A percentile compares a stretch with the other conserved stretches of the same genome.
These are phyloP conservation scores for Leccinum subrobustum DNA, from an alignment of 1,284 basidiomycete genomes.

Conservation along the genomic window DNA sequence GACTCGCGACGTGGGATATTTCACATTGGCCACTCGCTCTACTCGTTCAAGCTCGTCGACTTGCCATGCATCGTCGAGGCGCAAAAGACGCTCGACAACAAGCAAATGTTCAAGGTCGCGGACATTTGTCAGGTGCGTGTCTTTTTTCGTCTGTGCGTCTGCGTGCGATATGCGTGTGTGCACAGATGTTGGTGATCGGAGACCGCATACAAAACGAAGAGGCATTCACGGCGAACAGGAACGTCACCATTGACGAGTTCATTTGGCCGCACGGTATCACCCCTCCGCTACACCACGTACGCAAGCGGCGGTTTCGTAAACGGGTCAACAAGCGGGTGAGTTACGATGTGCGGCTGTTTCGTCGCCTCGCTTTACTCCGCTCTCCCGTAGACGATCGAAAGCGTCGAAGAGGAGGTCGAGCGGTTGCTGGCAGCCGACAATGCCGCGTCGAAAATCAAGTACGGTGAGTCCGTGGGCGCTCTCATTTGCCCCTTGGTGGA, in stretches of 20 bases:
- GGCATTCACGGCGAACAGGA: constrained; percentile 51
- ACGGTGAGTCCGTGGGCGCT: constrained; percentile 46
- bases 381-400: constrained; percentile 79
- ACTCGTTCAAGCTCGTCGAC: constrained; percentile 94
- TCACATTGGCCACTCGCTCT: constrained; percentile 80
- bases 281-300: constrained; percentile 87
- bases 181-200: constrained; percentile 85
- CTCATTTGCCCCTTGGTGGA: neutral
- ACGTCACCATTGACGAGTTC: constrained; percentile 92
- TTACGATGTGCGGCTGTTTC: constrained; percentile 3
- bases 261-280: constrained; percentile 98
- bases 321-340: constrained; percentile 78
- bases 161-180: constrained; percentile 9
- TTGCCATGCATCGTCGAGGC: constrained; percentile 93
- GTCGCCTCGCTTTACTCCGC: constrained; percentile 3
- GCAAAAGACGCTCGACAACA: constrained; percentile 95
- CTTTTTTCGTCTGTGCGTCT: neutral
- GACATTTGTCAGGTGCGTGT: constrained; percentile 91
- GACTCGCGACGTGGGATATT: constrained; percentile 93
- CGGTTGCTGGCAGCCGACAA: constrained; percentile 86
- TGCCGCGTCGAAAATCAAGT: constrained; percentile 76
- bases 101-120: constrained; percentile 97
- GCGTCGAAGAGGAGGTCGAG: constrained; percentile 96
- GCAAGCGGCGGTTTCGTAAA: constrained; percentile 93
- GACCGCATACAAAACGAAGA: constrained; percentile 75